Base-by-base conservation (phyloP, 345 rosid species). In the Cardiospermum halicacabum region DNA sequence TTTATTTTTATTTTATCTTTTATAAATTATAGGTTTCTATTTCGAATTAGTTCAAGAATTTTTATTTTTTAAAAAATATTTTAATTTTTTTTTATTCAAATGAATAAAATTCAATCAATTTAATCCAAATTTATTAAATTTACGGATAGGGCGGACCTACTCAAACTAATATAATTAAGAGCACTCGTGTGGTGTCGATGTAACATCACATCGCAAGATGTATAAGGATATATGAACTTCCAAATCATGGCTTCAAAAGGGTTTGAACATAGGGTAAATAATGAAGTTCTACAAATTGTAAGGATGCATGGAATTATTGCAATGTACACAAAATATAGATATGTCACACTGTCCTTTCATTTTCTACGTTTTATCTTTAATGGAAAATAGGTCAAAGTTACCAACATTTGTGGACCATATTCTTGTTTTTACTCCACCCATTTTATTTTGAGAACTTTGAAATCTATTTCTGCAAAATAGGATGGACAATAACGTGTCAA, bases 381-480 rank as follows among this genome's bases (percentile, higher is more conserved):
- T 7, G 56, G 21, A 15, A 19, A 21, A 31, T 31, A 62, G 48
- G 58, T 31, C 49, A 36, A 15, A 5, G 24, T 53, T 21, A 21
- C 58, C 58, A 22, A 64, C 28, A 24, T 16, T 37, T 53, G 50
- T 64, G 49, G 68, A 64, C 53, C 37, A 51, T 50, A 36, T 37
- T 50, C 36, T 25, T 8, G 47, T 16, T 22, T 22, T 48, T 8
- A 0, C 9, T 5, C 11, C 13, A 11, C 6, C 50, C 50, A 16
- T 39, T 58, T 21, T 24, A 5, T 3, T 2, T 1, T 15, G 25
- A 39, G 27, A 22, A 36, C 19, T 1, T 12, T 12, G n/a, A 22
- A 12, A 5, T 19, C 0, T 7, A 34, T 32, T 40, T 31, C 21
- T 18, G 61, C 19, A 34, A 21, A 7, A 9, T 7, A 9, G 11